Evolutionary conservation across 2,329 filamentous ascomycete species (phyloP), one percentile per base, ranked within the genome.

Genomic region (Herpomyces periplanetae): DNA sequence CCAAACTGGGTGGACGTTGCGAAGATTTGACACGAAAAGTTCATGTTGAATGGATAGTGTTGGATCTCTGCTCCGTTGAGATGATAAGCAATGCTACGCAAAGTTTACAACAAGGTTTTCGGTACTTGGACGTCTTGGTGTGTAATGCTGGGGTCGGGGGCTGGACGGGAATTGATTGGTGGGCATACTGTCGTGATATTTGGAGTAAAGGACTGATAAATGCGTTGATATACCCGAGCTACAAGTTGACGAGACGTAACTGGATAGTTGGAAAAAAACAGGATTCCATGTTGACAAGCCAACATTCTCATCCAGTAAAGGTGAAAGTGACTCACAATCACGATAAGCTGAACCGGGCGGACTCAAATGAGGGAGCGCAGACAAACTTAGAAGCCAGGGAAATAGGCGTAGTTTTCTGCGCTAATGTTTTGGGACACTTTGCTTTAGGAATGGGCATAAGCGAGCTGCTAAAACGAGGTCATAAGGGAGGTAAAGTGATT

Each of bases 351-450:
- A 13, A 19, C 10, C 10, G 17, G 12, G 12, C 18, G 11, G 13
- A 17, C 6, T 16, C 25, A 3, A 8, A 13, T 5, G 15, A 22
- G 8, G 15, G n/a, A n/a, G n/a, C n/a, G 13, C 20, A 17, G n/a
- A 5, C 20, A 20, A 4, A 22, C 26, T 3, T 11, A 4, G 5
- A 11, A 13, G 14, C 3, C 7, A n/a, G 8, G 9, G 13, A 8
- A 7, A 16, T 96, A 1, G 73, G 69, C 3, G 49, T 68, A 27
- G 56, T 87, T 8, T 96, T 91, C 35, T 63, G 61, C 34, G 62
- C 75, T 19, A 91, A 91, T 33, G 51, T 87, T 12, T 91, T 96
- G 33, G 80, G 80, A 0, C 80, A 96, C 41, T 91, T 43, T 29
- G 43, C 53, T 19, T 32, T 31, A 8, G 31, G 37, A 8, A 28